Evolutionary conservation across 768 basidiomycete species (phyloP), one percentile per base, ranked within the genome.

Genomic region (Fibroporia radiculosa): DNA sequence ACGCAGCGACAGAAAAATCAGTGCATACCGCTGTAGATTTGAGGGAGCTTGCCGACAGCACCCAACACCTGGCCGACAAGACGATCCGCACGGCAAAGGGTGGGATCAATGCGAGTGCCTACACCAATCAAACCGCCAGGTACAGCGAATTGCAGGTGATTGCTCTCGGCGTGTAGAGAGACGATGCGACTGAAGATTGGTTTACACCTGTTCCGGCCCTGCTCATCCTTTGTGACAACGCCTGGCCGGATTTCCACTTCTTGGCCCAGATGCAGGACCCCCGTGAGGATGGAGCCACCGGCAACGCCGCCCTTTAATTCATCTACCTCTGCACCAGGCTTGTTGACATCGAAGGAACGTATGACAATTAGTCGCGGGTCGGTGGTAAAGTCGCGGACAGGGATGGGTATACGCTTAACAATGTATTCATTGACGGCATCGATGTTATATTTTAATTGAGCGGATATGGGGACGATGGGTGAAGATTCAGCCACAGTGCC

Each of bases 361-460:
- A 99, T 99, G 62, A 98, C 93, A 62, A 98, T 98, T 53, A 99
- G 82, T 26, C 84, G 82, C 0, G 96, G 92, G 50, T 88, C 82
- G 23, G 91, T 84, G 26, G 80, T 75, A 66, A 98, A 99, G 72
- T 98, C 88, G 47, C 95, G 89, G 27, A 82, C 68, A 36, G 95
- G 96, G 39, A 98, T 87, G 14, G 96, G 92, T 56, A 99, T 97
- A 41, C 87, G 81, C 63, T 91, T 93, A 53, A 92, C 92, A 63
- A 98, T 95, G 70, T 96, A 97, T 58, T 97, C 93, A 68, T 95
- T 96, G 39, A 99, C 93, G 14, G 95, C 96, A 62, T 97, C 95
- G 60, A 98, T 97, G 71, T 99, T 98, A 75, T 97, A 99, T 66
- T 90, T 92, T 47, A 99, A 72, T 65, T 98, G 96, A 3, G 96